Conservation (phyloP, 129 eudicot genomes). For the Glebionis coronaria region DNA sequence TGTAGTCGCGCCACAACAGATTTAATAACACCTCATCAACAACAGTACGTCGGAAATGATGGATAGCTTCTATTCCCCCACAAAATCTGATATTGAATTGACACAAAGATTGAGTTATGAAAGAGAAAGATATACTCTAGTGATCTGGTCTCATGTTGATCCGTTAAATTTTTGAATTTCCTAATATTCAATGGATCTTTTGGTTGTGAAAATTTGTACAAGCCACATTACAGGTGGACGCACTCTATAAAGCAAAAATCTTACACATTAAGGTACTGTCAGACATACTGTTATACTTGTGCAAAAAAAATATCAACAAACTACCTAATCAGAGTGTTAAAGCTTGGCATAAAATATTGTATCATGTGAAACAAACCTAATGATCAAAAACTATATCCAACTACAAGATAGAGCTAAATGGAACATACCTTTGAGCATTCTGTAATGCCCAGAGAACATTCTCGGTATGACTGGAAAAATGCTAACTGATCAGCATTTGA, state of each 20-base stretch:
- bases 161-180: background rate
- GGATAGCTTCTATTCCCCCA: conserved; percentile 48
- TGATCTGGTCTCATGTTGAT: background rate
- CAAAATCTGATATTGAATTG: conserved; percentile 38
- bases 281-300: background rate
- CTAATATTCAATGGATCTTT: background rate
- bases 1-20: conserved; percentile 68
- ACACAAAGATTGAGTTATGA: conserved; percentile 19
- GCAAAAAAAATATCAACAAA: conserved; percentile 7
- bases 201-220: background rate
- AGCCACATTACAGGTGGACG: background rate
- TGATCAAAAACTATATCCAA: background rate
- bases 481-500: conserved; percentile 44
- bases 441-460: conserved; percentile 67
- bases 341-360: background rate
- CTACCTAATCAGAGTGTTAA: background rate
- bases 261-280: background rate
- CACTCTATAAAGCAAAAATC: background rate
- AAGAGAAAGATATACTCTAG: too few species aligned
- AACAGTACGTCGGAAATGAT: conserved; percentile 40
- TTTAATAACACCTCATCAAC: too few species aligned
- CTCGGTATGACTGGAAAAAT: conserved; percentile 59
- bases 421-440: conserved; percentile 63
- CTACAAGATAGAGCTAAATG: background rate
- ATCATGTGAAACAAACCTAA: conserved; percentile 16